Percentiles rank a stretch among this genome's conserved stretches.
phyloP scores from a whole-genome alignment of 148 eudicot species.

The Arctostaphylos glauca region DNA sequence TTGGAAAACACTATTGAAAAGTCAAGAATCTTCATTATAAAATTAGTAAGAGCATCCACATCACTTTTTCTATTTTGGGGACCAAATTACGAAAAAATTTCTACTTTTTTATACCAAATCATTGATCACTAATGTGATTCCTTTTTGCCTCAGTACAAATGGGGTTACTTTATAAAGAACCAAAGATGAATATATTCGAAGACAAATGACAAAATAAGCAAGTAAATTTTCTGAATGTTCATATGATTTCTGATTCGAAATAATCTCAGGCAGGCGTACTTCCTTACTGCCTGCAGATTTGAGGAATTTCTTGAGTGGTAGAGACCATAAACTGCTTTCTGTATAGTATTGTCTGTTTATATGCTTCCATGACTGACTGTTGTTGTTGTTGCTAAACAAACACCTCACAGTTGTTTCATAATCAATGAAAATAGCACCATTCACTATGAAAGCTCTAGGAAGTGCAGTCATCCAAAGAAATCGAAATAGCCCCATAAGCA shows the following conservation, averaged over 20 bases:
- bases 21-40: too few relatives aligned
- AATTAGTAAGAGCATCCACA: too few relatives aligned
- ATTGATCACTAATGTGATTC: not conserved
- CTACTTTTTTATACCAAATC: too few relatives aligned
- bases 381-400: slow-evolving; percentile 32
- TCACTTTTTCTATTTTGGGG: too few relatives aligned
- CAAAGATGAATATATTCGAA: not conserved
- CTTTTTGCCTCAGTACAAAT: not conserved
- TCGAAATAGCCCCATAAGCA: too few relatives aligned
- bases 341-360: slow-evolving; percentile 36
- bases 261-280: not conserved
- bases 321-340: not conserved
- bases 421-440: slow-evolving; percentile 78
- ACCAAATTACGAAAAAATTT: too few relatives aligned
- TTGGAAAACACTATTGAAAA: too few relatives aligned
- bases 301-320: not conserved
- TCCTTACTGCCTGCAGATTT: not conserved
- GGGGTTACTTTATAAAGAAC: not conserved
- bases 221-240: not conserved
- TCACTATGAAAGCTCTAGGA: slow-evolving; percentile 78
- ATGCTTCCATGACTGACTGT: slow-evolving; percentile 21
- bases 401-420: slow-evolving; percentile 80
- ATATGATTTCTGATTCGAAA: not conserved
- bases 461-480: too few relatives aligned
- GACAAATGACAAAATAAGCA: not conserved